Evolutionary conservation across 768 basidiomycete species (phyloP).

Genomic region (Rhizopogon sp.): DNA sequence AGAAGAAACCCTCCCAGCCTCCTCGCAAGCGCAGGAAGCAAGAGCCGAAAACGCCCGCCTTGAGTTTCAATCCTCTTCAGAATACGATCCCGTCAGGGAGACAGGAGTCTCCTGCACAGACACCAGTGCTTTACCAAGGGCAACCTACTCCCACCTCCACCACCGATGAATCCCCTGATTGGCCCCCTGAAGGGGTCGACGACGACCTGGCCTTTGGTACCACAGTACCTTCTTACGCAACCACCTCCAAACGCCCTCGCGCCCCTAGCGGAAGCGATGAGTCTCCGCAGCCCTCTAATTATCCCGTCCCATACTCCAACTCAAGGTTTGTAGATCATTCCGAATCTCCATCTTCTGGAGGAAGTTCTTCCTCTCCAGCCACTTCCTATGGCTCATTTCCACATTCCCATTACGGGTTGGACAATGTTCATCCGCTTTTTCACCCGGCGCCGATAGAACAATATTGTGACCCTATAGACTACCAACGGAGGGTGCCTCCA

Average conservation of each 20-base stretch:
- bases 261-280: not conserved
- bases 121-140: conserved; percentile 1
- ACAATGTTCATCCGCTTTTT: not conserved
- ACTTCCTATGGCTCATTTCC: not conserved
- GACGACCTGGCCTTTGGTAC: conserved; percentile 5
- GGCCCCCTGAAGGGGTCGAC: conserved; percentile 9
- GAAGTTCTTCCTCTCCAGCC: not conserved
- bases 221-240: conserved; percentile 4
- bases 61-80: conserved; percentile 15
- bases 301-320: not conserved
- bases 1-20: conserved; percentile 13
- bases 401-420: not conserved
- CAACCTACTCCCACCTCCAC: conserved; percentile 9
- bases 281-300: not conserved
- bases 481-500: not conserved
- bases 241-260: conserved; percentile 12
- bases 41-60: conserved; percentile 13
- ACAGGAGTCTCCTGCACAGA: conserved; percentile 11
- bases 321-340: not conserved
- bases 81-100: conserved; percentile 18
- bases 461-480: not conserved
- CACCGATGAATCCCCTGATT: conserved; percentile 7
- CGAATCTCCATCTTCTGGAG: not conserved
- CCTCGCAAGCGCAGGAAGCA: conserved; percentile 21
- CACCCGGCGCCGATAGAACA: not conserved